These are phyloP conservation scores for Saccharomyces hybrid DNA, from an alignment of 1,139 yeast genomes.

Conservation along the genomic window DNA sequence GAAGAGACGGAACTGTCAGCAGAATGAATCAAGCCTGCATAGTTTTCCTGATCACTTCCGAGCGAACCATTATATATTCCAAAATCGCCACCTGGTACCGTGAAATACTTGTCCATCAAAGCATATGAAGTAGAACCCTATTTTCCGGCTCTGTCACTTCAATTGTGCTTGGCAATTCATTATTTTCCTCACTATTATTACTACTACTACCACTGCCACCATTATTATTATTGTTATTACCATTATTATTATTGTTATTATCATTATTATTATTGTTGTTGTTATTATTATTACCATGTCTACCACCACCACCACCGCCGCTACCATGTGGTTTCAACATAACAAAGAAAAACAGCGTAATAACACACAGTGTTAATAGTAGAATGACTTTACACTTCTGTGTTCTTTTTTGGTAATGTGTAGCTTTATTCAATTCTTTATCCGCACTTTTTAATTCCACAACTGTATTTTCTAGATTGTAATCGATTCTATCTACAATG, in stretches of 20 bases:
- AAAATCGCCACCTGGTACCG: background rate
- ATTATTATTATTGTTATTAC: too few species aligned
- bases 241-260: too few species aligned
- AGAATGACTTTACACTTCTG: slow-evolving; percentile 89
- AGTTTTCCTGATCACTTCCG: background rate
- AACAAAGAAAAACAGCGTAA: slow-evolving; percentile 64
- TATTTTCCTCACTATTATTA: background rate
- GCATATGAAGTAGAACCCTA: background rate
- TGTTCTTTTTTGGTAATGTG: slow-evolving; percentile 75
- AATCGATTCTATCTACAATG: slow-evolving; percentile 83
- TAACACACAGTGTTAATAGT: slow-evolving; percentile 59
- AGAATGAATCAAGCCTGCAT: background rate
- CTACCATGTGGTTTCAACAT: slow-evolving; percentile 53
- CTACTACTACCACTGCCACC: too few species aligned
- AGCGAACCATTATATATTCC: background rate
- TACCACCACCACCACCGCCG: background rate
- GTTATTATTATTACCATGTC: background rate
- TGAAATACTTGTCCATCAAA: background rate
- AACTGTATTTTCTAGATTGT: slow-evolving; percentile 74
- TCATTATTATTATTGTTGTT: too few species aligned
- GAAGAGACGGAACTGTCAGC: background rate
- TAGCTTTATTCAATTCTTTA: slow-evolving; percentile 68
- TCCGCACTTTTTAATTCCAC: slow-evolving; percentile 71
- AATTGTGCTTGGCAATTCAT: background rate
- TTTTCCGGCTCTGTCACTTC: background rate